Base-by-base conservation (phyloP, 208 protist genomes). In the Leishmania aethiopica region DNA sequence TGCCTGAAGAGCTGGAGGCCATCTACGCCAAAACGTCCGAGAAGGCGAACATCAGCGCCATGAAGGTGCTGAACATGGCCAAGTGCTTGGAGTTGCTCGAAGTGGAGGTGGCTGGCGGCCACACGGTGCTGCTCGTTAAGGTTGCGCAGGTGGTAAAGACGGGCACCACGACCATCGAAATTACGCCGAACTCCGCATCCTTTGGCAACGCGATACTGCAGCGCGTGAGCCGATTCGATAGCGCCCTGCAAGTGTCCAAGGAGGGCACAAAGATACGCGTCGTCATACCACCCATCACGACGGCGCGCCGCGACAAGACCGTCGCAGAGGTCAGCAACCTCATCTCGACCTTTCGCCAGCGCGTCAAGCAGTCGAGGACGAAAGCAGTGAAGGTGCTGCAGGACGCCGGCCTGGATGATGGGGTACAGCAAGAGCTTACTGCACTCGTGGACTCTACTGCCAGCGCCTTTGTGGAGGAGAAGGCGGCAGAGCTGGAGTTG, bases 41-140 rank as follows among this genome's bases (percentile, higher is more conserved):
- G 71, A 90, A 90, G 82, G 91, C 92, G n/a, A 94, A 94, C 84
- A 87, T 95, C 78, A 91, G 85, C 67, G 90, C 93, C 49, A 94
- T 96, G 90, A 96, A 96, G 79, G 93, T 97, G 64, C 74, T 97
- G 42, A 97, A 97, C 84, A 95, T 97, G 91, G 92, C 90, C 62
- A 96, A 95, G 83, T 97, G 94, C 78, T 57, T 97, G 49, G 94
- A 97, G 86, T 77, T 91, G 78, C 85, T 96, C 11, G 90, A 96
- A 60, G 86, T 94, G 42, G 92, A 96, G 59, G 88, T 96, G 74
- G 80, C 88, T 13, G 91, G 90, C 17, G 91, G 88, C 7, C 92
- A 91, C 78, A 88, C 80, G 62, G 88, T 96, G 51, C 67, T 93
- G 40, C 87, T 97, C 76, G 88, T 86, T 4, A 94, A 91, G 75